phyloP scores from a whole-genome alignment of 768 basidiomycete species.

The Strobilomyces dryophilus region DNA sequence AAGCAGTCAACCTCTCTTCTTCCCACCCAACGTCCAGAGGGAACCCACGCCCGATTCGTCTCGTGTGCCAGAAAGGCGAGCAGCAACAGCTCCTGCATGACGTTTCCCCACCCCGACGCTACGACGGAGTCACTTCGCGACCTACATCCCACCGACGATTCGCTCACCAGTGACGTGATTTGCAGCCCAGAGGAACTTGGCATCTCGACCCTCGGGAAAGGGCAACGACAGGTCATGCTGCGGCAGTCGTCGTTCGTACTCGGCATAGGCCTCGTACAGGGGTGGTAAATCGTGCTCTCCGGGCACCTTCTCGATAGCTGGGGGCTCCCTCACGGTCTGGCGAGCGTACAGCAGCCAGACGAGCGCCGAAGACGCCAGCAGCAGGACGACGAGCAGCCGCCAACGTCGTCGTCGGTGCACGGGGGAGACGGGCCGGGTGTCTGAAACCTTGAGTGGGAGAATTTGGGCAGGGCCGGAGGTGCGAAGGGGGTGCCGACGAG shows the following conservation, averaged over 20 bases:
- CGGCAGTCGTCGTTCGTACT: slow-evolving; percentile 41
- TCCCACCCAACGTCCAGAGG: no score
- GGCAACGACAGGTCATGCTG: slow-evolving; percentile 41
- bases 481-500: slow-evolving; percentile 4
- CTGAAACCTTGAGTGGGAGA: slow-evolving; percentile 16
- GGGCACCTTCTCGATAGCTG: slow-evolving; percentile 1
- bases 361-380: slow-evolving; percentile 11
- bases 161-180: slow-evolving; percentile 43
- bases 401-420: slow-evolving; percentile 5
- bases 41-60: slow-evolving; percentile 47
- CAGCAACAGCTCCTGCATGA: slow-evolving; percentile 53
- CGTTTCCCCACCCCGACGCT: slow-evolving; percentile 62
- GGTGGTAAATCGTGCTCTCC: slow-evolving; percentile 34
- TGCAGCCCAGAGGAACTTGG: slow-evolving; percentile 45
- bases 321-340: background rate
- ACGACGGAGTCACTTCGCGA: background rate
- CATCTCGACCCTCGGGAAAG: slow-evolving; percentile 37
- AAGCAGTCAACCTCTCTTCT: background rate
- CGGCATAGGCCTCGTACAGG: slow-evolving; percentile 40
- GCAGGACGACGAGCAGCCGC: slow-evolving; percentile 13
- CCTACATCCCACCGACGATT: background rate
- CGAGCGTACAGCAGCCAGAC: slow-evolving; percentile 15
- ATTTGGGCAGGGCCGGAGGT: slow-evolving; percentile 1
- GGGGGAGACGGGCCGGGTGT: background rate
- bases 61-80: slow-evolving; percentile 47